Conservation (phyloP, 2,329 filamentous ascomycete species). For the Fusarium metavorans region DNA sequence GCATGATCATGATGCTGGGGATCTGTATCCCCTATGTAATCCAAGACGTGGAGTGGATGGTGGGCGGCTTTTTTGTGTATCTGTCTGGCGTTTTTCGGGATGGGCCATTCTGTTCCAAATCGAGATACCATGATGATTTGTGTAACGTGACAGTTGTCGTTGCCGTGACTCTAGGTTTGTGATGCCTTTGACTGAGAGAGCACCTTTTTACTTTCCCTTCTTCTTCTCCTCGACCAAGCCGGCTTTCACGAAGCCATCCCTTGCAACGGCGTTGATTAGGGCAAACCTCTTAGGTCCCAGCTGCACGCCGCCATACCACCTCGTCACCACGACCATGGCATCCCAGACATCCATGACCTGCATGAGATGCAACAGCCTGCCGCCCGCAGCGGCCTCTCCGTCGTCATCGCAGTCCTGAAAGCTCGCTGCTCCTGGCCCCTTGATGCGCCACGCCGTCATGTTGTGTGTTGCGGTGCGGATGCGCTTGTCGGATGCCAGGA, state of each 20-base stretch:
- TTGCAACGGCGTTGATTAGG: conserved; percentile 86
- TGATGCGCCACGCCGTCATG: conserved; percentile 93
- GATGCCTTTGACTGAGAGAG: not conserved
- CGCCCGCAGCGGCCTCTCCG: conserved; percentile 92
- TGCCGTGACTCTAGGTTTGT: conserved; percentile 26
- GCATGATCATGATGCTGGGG: not conserved
- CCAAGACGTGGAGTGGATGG: conserved; percentile 4
- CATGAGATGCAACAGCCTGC: conserved; percentile 87
- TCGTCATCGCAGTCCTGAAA: conserved; percentile 97
- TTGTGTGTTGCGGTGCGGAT: conserved; percentile 92
- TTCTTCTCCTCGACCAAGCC: conserved; percentile 71
- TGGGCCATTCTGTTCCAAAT: conserved; percentile 27
- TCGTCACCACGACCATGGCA: conserved; percentile 89
- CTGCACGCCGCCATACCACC: conserved; percentile 95
- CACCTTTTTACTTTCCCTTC: conserved; percentile 47
- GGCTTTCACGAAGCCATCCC: conserved; percentile 85
- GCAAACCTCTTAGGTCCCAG: conserved; percentile 91
- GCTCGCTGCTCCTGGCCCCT: conserved; percentile 62
- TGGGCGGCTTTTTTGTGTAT: conserved; percentile 24
- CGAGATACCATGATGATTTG: conserved; percentile 40
- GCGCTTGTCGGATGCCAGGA: conserved; percentile 85
- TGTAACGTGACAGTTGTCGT: not conserved
- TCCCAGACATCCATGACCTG: conserved; percentile 96
- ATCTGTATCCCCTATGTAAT: conserved; percentile 9
- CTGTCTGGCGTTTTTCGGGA: conserved; percentile 33